A percentile compares a stretch with the other conserved stretches of the same genome.
Conservation (phyloP, 495 filamentous ascomycete species). For the Podospora pseudopauciseta region DNA sequence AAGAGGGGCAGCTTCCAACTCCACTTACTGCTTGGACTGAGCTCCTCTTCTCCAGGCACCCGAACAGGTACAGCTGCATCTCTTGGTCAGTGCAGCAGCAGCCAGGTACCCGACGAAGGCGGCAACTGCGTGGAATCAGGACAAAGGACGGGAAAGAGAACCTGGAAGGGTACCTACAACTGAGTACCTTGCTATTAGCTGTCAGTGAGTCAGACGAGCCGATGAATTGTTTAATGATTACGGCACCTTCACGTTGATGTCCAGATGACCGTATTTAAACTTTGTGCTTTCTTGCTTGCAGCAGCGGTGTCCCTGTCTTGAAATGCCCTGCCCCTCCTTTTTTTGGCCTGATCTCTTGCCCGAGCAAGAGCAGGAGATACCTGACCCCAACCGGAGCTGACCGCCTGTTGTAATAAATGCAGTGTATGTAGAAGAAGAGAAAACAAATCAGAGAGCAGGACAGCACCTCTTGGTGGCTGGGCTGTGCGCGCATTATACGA, state of each 20-base stretch:
- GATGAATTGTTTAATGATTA: constrained; percentile 25
- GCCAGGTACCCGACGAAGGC: constrained; percentile 22
- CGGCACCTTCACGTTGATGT: constrained; percentile 15
- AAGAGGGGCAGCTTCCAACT: background rate
- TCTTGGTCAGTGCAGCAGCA: constrained; percentile 4
- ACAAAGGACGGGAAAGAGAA: background rate
- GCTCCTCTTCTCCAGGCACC: constrained; percentile 17
- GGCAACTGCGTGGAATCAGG: constrained; percentile 1
- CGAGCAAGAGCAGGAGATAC: too few species aligned
- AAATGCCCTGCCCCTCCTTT: constrained; percentile 13
- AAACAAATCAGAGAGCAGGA: background rate
- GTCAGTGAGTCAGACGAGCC: constrained; percentile 21
- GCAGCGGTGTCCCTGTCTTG: constrained; percentile 3
- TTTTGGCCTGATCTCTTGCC: background rate
- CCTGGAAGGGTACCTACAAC: too few species aligned
- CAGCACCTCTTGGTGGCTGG: background rate
- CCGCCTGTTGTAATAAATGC: background rate
- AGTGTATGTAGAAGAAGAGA: background rate
- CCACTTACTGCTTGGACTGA: background rate
- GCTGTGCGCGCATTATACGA: constrained; percentile 1
- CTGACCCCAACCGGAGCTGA: background rate
- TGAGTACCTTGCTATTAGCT: background rate
- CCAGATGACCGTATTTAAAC: constrained; percentile 21
- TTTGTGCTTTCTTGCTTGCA: constrained; percentile 16
- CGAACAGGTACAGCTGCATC: constrained; percentile 17